Evolutionary conservation across 495 filamentous ascomycete species (phyloP).

Genomic region (Elasticomyces elasticus): DNA sequence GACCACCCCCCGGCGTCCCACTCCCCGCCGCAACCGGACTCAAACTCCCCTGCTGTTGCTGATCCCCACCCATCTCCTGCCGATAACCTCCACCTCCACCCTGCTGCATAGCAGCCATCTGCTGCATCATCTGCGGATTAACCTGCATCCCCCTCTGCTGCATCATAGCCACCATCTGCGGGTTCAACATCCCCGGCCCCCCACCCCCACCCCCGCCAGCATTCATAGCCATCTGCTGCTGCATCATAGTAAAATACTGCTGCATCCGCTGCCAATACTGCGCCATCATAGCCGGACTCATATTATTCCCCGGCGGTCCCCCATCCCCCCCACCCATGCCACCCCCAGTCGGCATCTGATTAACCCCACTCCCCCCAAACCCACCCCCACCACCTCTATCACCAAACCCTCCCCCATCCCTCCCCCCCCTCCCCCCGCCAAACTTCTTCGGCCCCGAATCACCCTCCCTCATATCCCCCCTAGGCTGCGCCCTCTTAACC

Average conservation of each 20-base stretch:
- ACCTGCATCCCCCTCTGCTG: slow-evolving; percentile 31
- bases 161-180: slow-evolving; percentile 25
- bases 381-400: slow-evolving; percentile 33
- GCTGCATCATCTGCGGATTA: slow-evolving; percentile 66
- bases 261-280: slow-evolving; percentile 98
- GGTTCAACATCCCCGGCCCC: slow-evolving; percentile 24
- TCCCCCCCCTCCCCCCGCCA: no score
- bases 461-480: slow-evolving; percentile 87
- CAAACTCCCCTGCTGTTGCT: neutral
- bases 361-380: slow-evolving; percentile 5
- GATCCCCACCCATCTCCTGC: slow-evolving; percentile 1
- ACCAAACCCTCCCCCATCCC: no score
- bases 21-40: neutral
- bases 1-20: slow-evolving; percentile 9
- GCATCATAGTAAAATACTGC: slow-evolving; percentile 89
- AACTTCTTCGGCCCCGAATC: slow-evolving; percentile 53
- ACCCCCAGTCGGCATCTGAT: slow-evolving; percentile 33
- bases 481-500: slow-evolving; percentile 93
- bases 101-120: slow-evolving; percentile 50
- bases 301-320: slow-evolving; percentile 38
- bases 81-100: slow-evolving; percentile 12
- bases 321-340: slow-evolving; percentile 13
- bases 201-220: no score
- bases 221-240: slow-evolving; percentile 56
- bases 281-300: slow-evolving; percentile 94